Conservation (phyloP, 768 basidiomycete species). For the Chalciporus piperatus region DNA sequence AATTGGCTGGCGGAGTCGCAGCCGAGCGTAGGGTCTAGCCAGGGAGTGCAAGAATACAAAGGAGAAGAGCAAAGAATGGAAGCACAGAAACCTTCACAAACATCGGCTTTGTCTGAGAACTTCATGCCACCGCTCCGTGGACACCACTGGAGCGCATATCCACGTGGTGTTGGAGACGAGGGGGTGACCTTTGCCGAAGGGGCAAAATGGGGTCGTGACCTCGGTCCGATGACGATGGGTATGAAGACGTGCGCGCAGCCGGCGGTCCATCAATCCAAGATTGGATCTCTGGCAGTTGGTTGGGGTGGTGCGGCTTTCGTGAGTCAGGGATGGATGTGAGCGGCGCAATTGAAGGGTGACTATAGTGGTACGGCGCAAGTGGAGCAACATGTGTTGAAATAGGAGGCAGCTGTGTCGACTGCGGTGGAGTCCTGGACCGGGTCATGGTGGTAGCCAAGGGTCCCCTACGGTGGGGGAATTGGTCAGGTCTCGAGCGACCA, state of each 20-base stretch:
- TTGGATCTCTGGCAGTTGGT: conserved; percentile 46
- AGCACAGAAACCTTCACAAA: conserved; percentile 7
- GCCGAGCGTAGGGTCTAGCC: conserved; percentile 17
- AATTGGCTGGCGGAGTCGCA: conserved; percentile 1
- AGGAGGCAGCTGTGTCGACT: conserved; percentile 41
- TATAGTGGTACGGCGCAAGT: conserved; percentile 48
- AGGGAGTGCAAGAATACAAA: conserved; percentile 21
- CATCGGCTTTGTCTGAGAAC: conserved; percentile 17
- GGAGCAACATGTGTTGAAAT: conserved; percentile 40
- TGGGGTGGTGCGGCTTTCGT: conserved; percentile 32
- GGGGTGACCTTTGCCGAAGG: conserved; percentile 32
- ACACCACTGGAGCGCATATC: conserved; percentile 30
- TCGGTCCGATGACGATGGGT: conserved; percentile 31
- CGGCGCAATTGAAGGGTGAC: conserved; percentile 52
- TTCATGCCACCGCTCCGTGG: conserved; percentile 32
- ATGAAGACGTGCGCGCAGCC: conserved; percentile 23
- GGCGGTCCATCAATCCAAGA: conserved; percentile 41
- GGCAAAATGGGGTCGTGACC: conserved; percentile 28
- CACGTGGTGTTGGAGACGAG: conserved; percentile 33
- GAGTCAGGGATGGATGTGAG: conserved; percentile 37
- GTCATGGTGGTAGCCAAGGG: conserved; percentile 52
- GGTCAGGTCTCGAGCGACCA: conserved; percentile 73
- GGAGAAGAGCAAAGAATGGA: conserved; percentile 8
- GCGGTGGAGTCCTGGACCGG: conserved; percentile 51
- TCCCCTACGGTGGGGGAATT: conserved; percentile 78